Percentiles rank a stretch among this genome's conserved stretches.
phyloP scores from a whole-genome alignment of 768 basidiomycete genomes.

The Pisolithus marmoratus region DNA sequence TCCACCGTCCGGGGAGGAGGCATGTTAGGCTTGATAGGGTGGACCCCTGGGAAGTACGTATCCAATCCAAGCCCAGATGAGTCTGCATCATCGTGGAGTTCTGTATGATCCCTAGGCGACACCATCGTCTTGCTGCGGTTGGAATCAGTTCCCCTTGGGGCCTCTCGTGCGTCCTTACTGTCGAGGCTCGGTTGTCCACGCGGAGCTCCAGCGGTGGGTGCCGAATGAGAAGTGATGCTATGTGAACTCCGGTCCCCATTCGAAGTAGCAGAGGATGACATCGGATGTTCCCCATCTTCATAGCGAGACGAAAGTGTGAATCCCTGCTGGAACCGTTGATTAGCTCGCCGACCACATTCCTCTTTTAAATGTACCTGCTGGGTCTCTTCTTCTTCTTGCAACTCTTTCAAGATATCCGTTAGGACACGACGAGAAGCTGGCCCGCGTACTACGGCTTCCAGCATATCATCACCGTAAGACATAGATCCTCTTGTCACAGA shows the following conservation, averaged over 20 bases:
- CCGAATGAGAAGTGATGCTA: neutral
- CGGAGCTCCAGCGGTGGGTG: neutral
- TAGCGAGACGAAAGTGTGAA: conserved; percentile 26
- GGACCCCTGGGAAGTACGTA: conserved; percentile 11
- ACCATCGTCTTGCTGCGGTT: neutral
- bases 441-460: conserved; percentile 41
- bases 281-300: conserved; percentile 24
- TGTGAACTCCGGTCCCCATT: neutral
- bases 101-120: neutral
- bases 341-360: conserved; percentile 27
- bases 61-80: conserved; percentile 37
- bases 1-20: conserved; percentile 2
- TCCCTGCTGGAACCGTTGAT: conserved; percentile 30
- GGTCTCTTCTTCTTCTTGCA: conserved; percentile 38
- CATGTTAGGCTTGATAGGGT: conserved; percentile 25
- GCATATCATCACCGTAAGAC: conserved; percentile 15
- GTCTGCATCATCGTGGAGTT: conserved; percentile 19
- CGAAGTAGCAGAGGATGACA: neutral
- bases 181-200: neutral
- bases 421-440: conserved; percentile 22
- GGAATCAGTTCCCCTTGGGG: neutral
- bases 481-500: neutral
- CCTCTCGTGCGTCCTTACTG: neutral
- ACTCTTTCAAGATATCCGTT: conserved; percentile 16
- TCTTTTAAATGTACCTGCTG: conserved; percentile 30